A percentile compares a stretch with the other conserved stretches of the same genome.
phyloP scores from a whole-genome alignment of 23 red algal species.

The Gracilaria gracilis region DNA sequence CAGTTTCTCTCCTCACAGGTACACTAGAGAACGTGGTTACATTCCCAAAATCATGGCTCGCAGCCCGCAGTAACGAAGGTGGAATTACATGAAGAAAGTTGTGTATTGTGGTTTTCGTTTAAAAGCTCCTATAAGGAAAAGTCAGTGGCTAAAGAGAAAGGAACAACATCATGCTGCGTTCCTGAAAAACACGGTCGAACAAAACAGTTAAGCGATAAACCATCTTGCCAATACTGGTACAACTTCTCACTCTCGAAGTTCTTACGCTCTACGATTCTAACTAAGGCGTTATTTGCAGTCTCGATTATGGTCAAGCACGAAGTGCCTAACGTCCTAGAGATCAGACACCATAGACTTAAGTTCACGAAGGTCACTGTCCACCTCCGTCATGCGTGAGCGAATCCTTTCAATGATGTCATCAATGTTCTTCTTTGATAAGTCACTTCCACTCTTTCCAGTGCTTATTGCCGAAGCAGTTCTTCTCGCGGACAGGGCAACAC shows the following conservation, averaged over 20 bases:
- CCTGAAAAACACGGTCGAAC: neutral
- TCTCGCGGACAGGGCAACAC: neutral
- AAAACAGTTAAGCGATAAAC: neutral
- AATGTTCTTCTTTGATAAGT: neutral
- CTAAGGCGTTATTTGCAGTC: neutral
- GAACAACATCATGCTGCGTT: neutral
- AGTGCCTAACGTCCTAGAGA: neutral
- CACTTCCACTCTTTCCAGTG: neutral
- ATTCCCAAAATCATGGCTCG: too few species aligned
- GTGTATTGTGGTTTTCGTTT: neutral
- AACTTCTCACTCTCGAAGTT: neutral
- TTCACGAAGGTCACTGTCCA: constrained; percentile 13
- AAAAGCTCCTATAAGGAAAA: neutral
- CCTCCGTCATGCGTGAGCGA: constrained; percentile 26
- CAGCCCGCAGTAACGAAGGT: too few species aligned
- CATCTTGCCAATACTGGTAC: neutral
- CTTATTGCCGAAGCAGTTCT: neutral
- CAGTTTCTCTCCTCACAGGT: too few species aligned
- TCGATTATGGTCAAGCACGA: neutral
- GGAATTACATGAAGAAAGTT: neutral
- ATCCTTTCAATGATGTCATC: constrained; percentile 10
- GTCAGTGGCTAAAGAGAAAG: neutral
- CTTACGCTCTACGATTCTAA: neutral
- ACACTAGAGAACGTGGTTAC: too few species aligned
- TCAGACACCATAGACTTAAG: constrained; percentile 8